A percentile compares a stretch with the other conserved stretches of the same genome.
Conservation (phyloP, 1,139 yeast genomes). For the Hansenula lynferdii region DNA sequence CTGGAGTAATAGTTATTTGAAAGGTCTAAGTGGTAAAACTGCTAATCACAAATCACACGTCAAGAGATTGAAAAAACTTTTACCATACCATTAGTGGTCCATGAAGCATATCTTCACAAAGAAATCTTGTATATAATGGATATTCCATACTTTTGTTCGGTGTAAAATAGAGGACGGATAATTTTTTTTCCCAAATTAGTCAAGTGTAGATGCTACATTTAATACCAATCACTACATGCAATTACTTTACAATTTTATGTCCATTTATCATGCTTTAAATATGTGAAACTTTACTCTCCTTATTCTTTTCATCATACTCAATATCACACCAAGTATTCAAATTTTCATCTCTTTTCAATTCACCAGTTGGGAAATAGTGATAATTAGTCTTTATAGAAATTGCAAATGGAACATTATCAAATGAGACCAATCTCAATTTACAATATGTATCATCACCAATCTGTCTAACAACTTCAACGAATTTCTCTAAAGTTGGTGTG, state of each 20-base stretch:
- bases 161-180: background rate
- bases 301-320: slow-evolving; percentile 21
- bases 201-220: too few relatives aligned
- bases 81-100: slow-evolving; percentile 29
- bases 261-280: background rate
- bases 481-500: slow-evolving; percentile 64
- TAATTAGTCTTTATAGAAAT: slow-evolving; percentile 82
- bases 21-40: slow-evolving; percentile 59
- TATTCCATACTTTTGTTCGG: background rate
- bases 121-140: background rate
- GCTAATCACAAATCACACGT: slow-evolving; percentile 43
- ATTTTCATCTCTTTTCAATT: slow-evolving; percentile 43
- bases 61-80: slow-evolving; percentile 43
- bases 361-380: slow-evolving; percentile 86
- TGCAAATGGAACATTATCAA: slow-evolving; percentile 83
- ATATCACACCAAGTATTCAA: slow-evolving; percentile 48
- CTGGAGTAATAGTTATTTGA: slow-evolving; percentile 63
- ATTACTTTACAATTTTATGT: background rate
- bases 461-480: slow-evolving; percentile 54
- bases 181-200: too few relatives aligned
- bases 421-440: slow-evolving; percentile 74
- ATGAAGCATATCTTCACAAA: background rate
- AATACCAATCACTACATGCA: background rate
- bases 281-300: slow-evolving; percentile 6
- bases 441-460: slow-evolving; percentile 80